Base-by-base conservation (phyloP, 441 rosid species). In the Populus hybrid region DNA sequence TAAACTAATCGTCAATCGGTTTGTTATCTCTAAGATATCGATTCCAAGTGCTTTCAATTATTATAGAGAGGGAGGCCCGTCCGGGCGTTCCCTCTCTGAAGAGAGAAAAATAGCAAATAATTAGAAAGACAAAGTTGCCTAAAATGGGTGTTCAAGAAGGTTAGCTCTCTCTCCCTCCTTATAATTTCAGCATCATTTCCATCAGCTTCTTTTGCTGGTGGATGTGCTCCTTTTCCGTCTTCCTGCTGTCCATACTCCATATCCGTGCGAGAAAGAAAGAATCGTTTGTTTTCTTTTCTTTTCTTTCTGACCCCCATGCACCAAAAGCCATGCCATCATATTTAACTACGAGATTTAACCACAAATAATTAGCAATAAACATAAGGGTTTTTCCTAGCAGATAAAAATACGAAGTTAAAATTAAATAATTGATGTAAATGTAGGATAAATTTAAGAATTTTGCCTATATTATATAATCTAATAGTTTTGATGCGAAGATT, bases 201-300 rank as follows among this genome's bases (percentile, higher is more conserved):
- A 28, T 87, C 93, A 66, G 77, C 88, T 84, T 88, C 89, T 72
- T 79, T 81, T 81, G 90, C 96, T 90, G 94, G 96, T 85, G 36
- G 36, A 34, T 34, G 36, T 1, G 79, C 77, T 77, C 70, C 38
- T 42, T 73, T 38, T 70, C 20, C 28, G 16, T 59, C 72, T 73
- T 20, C 57, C 28, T 8, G 36, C 46, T 76, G 68, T 59, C 16
- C 65, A 69, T 30, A 21, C 32, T 59, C 11, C 65, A 69, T 30
- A 26, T 42, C 78, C 61, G 38, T 72, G 16, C 9, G 16, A 28
- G 40, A 36, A 36, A 36, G 40, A 36, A 36, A 36, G 10, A 36
- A 36, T 36, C 2, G 10, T 36, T 36, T 36, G 0, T 8, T 35
- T 36, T 35, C 1, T 34, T 5, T 34, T 34, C 5, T 7, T 35